phyloP scores from a whole-genome alignment of 768 basidiomycete species.

The Auricularia cornea region DNA sequence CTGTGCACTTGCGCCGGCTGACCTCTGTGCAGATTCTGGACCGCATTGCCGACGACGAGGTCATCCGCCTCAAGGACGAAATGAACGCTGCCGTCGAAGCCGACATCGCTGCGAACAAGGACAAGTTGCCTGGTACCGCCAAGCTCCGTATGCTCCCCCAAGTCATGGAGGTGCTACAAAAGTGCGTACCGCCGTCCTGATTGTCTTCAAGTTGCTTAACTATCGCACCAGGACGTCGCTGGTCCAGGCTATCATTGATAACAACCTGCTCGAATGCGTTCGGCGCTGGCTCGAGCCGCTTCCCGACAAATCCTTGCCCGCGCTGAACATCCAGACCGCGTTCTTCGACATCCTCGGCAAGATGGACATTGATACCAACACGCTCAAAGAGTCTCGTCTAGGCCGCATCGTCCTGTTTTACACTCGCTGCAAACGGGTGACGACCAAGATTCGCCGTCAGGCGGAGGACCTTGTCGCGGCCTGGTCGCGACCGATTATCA shows the following conservation, averaged over 20 bases:
- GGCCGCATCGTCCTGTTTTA: constrained; percentile 92
- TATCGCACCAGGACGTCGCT: constrained; percentile 55
- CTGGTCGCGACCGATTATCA: constrained; percentile 91
- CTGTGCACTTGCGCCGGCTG: neutral
- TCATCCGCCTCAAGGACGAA: constrained; percentile 74
- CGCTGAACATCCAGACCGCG: constrained; percentile 90
- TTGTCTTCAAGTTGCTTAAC: neutral
- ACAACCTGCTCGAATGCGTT: constrained; percentile 87
- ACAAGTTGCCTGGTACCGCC: constrained; percentile 70
- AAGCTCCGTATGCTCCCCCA: constrained; percentile 83
- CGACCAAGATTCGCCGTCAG: constrained; percentile 67
- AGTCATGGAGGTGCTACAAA: constrained; percentile 88
- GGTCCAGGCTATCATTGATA: constrained; percentile 89
- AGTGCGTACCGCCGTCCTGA: constrained; percentile 42
- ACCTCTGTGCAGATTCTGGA: constrained; percentile 40
- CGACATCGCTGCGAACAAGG: constrained; percentile 71
- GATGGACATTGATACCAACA: constrained; percentile 87
- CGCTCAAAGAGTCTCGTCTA: constrained; percentile 84
- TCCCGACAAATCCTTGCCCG: constrained; percentile 84
- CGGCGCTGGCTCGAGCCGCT: constrained; percentile 90
- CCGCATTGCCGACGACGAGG: constrained; percentile 82
- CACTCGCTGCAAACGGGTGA: constrained; percentile 88
- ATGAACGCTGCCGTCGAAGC: constrained; percentile 85
- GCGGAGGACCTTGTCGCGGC: constrained; percentile 76
- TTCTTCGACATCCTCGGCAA: constrained; percentile 76